A percentile compares a stretch with the other conserved stretches of the same genome.
Conservation (phyloP, 108 stramenopile genomes). For the Mayamaea pseudoterrestris region DNA sequence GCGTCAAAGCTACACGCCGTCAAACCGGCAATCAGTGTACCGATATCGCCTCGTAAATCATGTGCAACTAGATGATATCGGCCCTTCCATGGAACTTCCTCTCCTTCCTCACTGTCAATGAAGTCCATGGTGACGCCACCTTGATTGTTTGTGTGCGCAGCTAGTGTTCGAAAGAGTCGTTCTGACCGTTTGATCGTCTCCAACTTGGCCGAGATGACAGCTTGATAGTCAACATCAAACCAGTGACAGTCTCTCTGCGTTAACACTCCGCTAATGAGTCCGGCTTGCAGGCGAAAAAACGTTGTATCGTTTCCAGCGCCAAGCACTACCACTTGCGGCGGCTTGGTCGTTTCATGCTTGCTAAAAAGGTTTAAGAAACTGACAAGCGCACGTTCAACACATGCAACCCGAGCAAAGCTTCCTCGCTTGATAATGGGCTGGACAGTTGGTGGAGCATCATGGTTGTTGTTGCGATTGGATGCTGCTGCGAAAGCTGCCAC, state of each 20-base stretch:
- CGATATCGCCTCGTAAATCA: conserved; percentile 32
- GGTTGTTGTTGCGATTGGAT: conserved; percentile 1
- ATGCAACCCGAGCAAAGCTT: conserved; percentile 71
- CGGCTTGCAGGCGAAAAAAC: conserved; percentile 42
- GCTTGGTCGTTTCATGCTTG: conserved; percentile 3
- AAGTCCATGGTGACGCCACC: not conserved
- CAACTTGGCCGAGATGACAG: too few species aligned
- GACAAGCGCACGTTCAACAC: conserved; percentile 63
- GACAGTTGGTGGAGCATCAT: conserved; percentile 15
- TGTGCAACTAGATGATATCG: conserved; percentile 4
- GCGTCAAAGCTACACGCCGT: conserved; percentile 15
- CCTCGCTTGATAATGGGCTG: conserved; percentile 79
- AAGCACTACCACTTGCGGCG: conserved; percentile 57
- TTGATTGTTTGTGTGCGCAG: too few species aligned
- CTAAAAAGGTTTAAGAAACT: conserved; percentile 27
- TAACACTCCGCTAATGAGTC: not conserved
- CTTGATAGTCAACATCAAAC: conserved; percentile 80
- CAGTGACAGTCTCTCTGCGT: conserved; percentile 23
- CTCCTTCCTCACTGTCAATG: conserved; percentile 4
- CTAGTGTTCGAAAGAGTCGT: too few species aligned
- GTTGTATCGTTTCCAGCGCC: conserved; percentile 80
- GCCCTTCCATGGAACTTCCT: too few species aligned
- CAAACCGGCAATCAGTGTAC: conserved; percentile 32
- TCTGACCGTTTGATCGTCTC: too few species aligned
- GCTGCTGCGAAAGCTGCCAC: conserved; percentile 28